A percentile compares a stretch with the other conserved stretches of the same genome.
Evolutionary conservation across 176 grass and related monocot genomes (phyloP).

Genomic region (Musa schizocarpa): DNA sequence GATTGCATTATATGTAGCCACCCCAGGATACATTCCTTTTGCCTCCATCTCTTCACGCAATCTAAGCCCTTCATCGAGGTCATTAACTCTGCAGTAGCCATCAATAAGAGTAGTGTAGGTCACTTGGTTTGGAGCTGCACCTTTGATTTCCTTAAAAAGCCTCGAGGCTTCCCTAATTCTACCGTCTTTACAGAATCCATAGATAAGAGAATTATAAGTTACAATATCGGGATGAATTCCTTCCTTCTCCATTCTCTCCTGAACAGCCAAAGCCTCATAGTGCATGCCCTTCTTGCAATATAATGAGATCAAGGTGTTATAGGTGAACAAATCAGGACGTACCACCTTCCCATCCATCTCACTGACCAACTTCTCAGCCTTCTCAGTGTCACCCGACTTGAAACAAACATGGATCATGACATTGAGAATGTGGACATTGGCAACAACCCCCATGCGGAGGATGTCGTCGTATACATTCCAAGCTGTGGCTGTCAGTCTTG

Average conservation of each 20-base stretch:
- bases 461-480: constrained; percentile 67
- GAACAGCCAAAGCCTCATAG: constrained; percentile 62
- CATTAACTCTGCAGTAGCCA: constrained; percentile 57
- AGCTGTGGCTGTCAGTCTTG: constrained; percentile 47
- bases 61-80: constrained; percentile 36
- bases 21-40: constrained; percentile 40
- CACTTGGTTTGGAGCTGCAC: constrained; percentile 32
- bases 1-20: constrained; percentile 59
- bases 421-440: constrained; percentile 71
- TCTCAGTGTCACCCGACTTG: constrained; percentile 45
- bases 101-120: constrained; percentile 81
- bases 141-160: constrained; percentile 44
- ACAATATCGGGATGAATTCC: constrained; percentile 47
- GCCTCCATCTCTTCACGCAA: constrained; percentile 59
- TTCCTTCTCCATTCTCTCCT: constrained; percentile 56
- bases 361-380: constrained; percentile 34
- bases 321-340: constrained; percentile 48
- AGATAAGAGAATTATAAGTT: constrained; percentile 67
- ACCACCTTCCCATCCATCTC: constrained; percentile 48
- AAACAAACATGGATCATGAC: constrained; percentile 81
- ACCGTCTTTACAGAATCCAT: constrained; percentile 64
- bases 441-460: constrained; percentile 17
- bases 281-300: constrained; percentile 76
- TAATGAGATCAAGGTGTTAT: constrained; percentile 71
- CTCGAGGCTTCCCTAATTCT: constrained; percentile 55